Conservation (phyloP, 1,284 basidiomycete species). For the Earliella scabrosa region DNA sequence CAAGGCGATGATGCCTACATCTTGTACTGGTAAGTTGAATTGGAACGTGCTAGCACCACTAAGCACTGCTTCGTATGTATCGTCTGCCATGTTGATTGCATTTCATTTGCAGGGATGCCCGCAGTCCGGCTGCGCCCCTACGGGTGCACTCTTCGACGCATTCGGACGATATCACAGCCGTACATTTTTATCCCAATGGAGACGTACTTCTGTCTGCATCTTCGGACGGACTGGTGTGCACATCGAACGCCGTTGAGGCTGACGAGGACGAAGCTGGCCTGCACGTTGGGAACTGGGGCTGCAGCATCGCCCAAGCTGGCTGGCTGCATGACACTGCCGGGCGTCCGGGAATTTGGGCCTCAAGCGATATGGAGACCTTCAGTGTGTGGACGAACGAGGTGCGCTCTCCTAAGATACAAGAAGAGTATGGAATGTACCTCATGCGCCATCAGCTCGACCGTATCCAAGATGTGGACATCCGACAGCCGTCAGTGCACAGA, state of each 20-base stretch:
- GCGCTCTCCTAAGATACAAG: background rate
- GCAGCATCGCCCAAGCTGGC: slow-evolving; percentile 74
- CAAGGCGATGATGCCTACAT: slow-evolving; percentile 73
- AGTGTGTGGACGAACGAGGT: slow-evolving; percentile 74
- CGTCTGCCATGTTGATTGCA: background rate
- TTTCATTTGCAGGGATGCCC: slow-evolving; percentile 57
- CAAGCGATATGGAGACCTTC: slow-evolving; percentile 86
- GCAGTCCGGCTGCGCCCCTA: slow-evolving; percentile 51
- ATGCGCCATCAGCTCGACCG: slow-evolving; percentile 35
- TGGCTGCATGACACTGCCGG: slow-evolving; percentile 52
- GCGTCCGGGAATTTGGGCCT: slow-evolving; percentile 61
- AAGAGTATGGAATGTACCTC: background rate
- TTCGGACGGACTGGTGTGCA: slow-evolving; percentile 72
- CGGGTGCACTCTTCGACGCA: slow-evolving; percentile 67
- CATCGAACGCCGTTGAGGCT: slow-evolving; percentile 65
- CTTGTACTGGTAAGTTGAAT: slow-evolving; percentile 65
- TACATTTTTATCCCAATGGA: slow-evolving; percentile 52
- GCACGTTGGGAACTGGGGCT: slow-evolving; percentile 75
- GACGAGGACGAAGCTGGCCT: slow-evolving; percentile 79
- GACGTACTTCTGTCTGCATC: slow-evolving; percentile 68
- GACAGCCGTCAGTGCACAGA: slow-evolving; percentile 40
- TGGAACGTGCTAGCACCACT: background rate
- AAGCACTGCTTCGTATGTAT: background rate
- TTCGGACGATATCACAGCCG: slow-evolving; percentile 76
- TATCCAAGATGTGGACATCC: slow-evolving; percentile 38